Evolutionary conservation across 805 yeast genomes (phyloP), one percentile per base, ranked within the genome.

Genomic region (Yarrowia sp.): DNA sequence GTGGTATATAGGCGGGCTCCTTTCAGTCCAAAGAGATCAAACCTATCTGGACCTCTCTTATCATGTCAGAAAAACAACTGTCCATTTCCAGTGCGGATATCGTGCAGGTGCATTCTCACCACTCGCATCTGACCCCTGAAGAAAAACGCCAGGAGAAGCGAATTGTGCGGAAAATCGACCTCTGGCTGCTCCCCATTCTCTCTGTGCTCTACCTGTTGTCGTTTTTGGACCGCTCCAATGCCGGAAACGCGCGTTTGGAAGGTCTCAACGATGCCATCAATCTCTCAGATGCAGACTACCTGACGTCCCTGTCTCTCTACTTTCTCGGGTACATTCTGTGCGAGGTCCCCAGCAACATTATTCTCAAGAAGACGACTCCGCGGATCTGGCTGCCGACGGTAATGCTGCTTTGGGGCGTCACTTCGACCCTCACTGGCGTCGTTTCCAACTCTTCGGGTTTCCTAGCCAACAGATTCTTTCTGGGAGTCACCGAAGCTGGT

Each of bases 201-300:
- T 80, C 82, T 17, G 38, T 80, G 17, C 76, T 82, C 78, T 83
- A 82, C 69, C 73, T 83, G 38, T 33, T 78, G 70, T 80, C 82
- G 64, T 82, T 83, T 39, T 74, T 82, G 68, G 84, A 82, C 70
- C 79, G 81, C 66, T 82, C 82, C 19, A 82, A 82, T 69, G 80
- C 83, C 56, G 79, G 82, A 10, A 83, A 83, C 71, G 85, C 86
- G 8, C 79, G 81, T 68, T 79, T 83, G 9, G 80, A 80, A 66
- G 83, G 83, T 9, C 72, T 83, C 65, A 82, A 78, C 42, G 73
- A 69, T 3, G 83, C 81, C 67, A 72, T 83, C 19, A 75, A 76
- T 13, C 76, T 83, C 30, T 69, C 71, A 2, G 83, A 83, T 24
- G 76, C 78, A 20, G 77, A 81, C 52, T 83, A 82, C 80, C 81